These are phyloP conservation scores for Leccinum pallidistipes DNA, from an alignment of 1,284 basidiomycete species.

Conservation along the genomic window DNA sequence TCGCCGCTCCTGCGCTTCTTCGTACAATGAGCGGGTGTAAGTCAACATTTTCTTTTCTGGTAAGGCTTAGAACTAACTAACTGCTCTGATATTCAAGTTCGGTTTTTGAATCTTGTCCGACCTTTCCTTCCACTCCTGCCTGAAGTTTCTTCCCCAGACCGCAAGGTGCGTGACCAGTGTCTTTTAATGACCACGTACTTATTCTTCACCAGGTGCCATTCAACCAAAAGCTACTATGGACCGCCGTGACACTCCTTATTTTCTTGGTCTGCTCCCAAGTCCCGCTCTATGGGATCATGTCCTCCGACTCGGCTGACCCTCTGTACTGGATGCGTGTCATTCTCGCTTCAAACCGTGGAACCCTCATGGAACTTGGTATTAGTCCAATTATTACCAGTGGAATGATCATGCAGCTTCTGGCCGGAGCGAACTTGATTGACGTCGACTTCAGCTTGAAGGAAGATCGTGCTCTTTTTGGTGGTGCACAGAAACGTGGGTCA, in stretches of 20 bases:
- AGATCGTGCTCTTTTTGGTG: conserved; percentile 93
- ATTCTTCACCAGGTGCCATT: conserved; percentile 71
- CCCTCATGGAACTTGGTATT: conserved; percentile 98
- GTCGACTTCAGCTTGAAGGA: conserved; percentile 98
- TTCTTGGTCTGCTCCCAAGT: conserved; percentile 98
- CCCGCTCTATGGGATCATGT: conserved; percentile 97
- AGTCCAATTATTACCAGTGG: conserved; percentile 96
- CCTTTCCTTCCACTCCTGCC: conserved; percentile 93
- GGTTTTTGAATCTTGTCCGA: conserved; percentile 94
- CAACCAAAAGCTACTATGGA: conserved; percentile 97
- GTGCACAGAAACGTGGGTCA: conserved; percentile 90
- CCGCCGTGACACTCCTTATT: conserved; percentile 94
- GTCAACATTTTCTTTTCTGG: conserved; percentile 10
- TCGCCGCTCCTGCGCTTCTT: conserved; percentile 16
- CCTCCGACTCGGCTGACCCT: conserved; percentile 95
- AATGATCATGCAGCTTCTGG: conserved; percentile 99
- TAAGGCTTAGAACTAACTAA: conserved; percentile 33
- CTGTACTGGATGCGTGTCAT: conserved; percentile 99
- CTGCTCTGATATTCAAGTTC: conserved; percentile 45
- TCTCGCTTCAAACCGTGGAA: conserved; percentile 96
- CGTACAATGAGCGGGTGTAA: conserved; percentile 41
- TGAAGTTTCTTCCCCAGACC: conserved; percentile 94
- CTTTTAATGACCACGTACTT: conserved; percentile 15
- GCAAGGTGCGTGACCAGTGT: conserved; percentile 63
- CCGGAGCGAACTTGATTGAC: conserved; percentile 96